Evolutionary conservation across 2,329 filamentous ascomycete species (phyloP).

Genomic region (Alternaria sp.): DNA sequence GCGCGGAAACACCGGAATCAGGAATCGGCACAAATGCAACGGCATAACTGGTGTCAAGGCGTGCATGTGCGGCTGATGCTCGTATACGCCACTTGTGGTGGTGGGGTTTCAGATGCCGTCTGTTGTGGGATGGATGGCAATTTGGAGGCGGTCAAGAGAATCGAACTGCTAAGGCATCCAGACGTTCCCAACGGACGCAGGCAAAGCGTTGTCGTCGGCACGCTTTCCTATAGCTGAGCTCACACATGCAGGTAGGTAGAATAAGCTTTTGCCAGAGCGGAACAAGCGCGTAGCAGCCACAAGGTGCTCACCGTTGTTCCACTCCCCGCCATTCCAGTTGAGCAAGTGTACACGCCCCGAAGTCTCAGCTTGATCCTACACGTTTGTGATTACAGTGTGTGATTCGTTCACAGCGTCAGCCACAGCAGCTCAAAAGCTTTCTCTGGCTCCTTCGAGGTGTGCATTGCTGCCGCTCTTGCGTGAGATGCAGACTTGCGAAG

Average conservation of each 20-base stretch:
- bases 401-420: conserved; percentile 18
- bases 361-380: conserved; percentile 16
- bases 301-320: conserved; percentile 14
- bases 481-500: conserved; percentile 8
- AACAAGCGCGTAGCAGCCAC: conserved; percentile 14
- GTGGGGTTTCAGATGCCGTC: conserved; percentile 2
- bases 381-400: conserved; percentile 14
- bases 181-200: conserved; percentile 8
- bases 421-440: conserved; percentile 2
- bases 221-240: conserved; percentile 18
- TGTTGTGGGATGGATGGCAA: conserved; percentile 4
- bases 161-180: conserved; percentile 6
- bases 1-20: conserved; percentile 12
- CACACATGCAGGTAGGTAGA: conserved; percentile 2
- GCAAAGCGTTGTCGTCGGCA: conserved; percentile 10
- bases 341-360: conserved; percentile 1
- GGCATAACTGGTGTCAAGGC: conserved; percentile 11
- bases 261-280: conserved; percentile 13
- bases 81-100: conserved; percentile 11
- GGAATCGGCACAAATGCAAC: conserved; percentile 4
- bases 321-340: not conserved
- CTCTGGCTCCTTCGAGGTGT: not conserved
- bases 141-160: conserved; percentile 4
- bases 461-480: conserved; percentile 1
- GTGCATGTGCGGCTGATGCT: conserved; percentile 23